These are phyloP conservation scores for Testicularia cyperi DNA, from an alignment of 1,284 basidiomycete species.

Conservation along the genomic window DNA sequence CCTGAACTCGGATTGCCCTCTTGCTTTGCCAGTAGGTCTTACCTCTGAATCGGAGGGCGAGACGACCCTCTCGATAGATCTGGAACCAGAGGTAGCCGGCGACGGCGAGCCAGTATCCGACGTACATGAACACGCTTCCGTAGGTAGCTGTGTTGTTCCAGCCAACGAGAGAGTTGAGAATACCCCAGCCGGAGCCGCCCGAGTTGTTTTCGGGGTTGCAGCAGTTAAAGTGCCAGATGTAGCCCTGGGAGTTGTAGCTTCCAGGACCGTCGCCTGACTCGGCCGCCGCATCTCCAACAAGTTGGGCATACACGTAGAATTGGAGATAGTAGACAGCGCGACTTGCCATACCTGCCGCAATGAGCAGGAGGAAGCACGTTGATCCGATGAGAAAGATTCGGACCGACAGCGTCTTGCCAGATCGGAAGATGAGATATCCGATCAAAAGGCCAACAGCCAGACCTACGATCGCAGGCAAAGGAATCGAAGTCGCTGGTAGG, in stretches of 20 bases:
- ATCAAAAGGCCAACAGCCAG: slow-evolving; percentile 39
- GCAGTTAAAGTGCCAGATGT: slow-evolving; percentile 69
- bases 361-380: slow-evolving; percentile 51
- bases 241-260: slow-evolving; percentile 43
- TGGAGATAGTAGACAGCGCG: slow-evolving; percentile 53
- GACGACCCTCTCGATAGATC: slow-evolving; percentile 39
- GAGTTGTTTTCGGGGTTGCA: slow-evolving; percentile 69
- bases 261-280: slow-evolving; percentile 51
- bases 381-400: slow-evolving; percentile 50
- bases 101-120: slow-evolving; percentile 51
- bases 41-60: slow-evolving; percentile 6
- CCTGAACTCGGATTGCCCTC: slow-evolving; percentile 3
- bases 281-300: slow-evolving; percentile 51
- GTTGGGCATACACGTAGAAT: slow-evolving; percentile 48
- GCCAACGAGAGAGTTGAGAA: slow-evolving; percentile 53
- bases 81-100: slow-evolving; percentile 38
- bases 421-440: slow-evolving; percentile 50
- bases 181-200: slow-evolving; percentile 59
- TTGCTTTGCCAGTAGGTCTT: slow-evolving; percentile 30
- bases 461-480: slow-evolving; percentile 55
- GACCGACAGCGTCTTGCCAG: slow-evolving; percentile 39
- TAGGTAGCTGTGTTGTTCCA: slow-evolving; percentile 57
- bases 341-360: slow-evolving; percentile 53
- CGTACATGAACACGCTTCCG: slow-evolving; percentile 44
- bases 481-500: slow-evolving; percentile 52